phyloP scores from a whole-genome alignment of 345 rosid genomes.

The Moricandia moricandioides region DNA sequence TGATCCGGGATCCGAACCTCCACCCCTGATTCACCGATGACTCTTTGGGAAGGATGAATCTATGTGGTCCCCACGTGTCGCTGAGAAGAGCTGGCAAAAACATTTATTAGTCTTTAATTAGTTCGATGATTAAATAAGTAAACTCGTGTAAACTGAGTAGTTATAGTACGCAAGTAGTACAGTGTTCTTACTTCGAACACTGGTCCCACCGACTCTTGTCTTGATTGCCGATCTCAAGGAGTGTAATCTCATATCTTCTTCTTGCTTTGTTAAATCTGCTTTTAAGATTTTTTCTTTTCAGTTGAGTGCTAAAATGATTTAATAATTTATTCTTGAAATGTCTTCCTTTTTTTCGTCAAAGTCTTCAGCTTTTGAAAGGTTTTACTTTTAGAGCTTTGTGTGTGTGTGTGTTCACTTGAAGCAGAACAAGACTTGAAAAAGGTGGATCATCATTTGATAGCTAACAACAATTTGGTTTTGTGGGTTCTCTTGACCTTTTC shows the following conservation, averaged over 20 bases:
- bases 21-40: slow-evolving; percentile 13
- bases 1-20: too few relatives aligned
- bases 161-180: background rate
- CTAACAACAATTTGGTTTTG: slow-evolving; percentile 19
- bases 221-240: slow-evolving; percentile 24
- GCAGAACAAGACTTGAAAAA: slow-evolving; percentile 24
- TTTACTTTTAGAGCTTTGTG: slow-evolving; percentile 12
- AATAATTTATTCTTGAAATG: background rate
- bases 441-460: slow-evolving; percentile 34
- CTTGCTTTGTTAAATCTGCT: slow-evolving; percentile 9
- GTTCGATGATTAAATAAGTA: background rate
- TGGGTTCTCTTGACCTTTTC: slow-evolving; percentile 29
- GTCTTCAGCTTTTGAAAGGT: slow-evolving; percentile 18
- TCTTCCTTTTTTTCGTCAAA: background rate
- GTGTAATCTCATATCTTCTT: slow-evolving; percentile 20
- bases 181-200: background rate
- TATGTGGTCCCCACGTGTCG: slow-evolving; percentile 4
- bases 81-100: slow-evolving; percentile 9
- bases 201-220: slow-evolving; percentile 40
- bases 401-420: slow-evolving; percentile 19
- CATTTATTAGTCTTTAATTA: slow-evolving; percentile 9
- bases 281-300: background rate
- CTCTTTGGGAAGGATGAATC: slow-evolving; percentile 3
- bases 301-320: background rate
- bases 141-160: background rate